Evolutionary conservation across 1,139 yeast species (phyloP).

Genomic region (Blastobotrys persicus): DNA sequence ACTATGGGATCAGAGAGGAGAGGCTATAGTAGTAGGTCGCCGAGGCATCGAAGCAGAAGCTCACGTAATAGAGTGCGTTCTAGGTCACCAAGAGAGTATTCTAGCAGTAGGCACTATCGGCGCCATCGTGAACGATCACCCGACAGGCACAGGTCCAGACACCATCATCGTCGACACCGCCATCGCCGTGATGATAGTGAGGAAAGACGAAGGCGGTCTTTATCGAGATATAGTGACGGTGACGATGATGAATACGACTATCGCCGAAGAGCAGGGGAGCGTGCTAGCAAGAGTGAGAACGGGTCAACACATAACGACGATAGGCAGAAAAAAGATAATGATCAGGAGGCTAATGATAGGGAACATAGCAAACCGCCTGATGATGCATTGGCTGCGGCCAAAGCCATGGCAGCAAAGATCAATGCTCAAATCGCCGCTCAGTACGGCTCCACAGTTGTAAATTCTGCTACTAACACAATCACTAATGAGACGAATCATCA

Average conservation of each 20-base stretch:
- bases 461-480: not conserved
- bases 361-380: not conserved
- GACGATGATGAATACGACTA: too few relatives aligned
- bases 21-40: slow-evolving; percentile 1
- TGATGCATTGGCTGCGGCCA: slow-evolving; percentile 6
- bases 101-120: not conserved
- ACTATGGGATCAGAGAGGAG: not conserved
- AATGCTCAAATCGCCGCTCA: slow-evolving; percentile 5
- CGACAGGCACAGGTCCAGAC: slow-evolving; percentile 3
- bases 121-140: not conserved
- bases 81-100: slow-evolving; percentile 4
- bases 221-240: too few relatives aligned
- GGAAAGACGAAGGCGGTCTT: not conserved
- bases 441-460: slow-evolving; percentile 1
- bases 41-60: slow-evolving; percentile 8
- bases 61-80: slow-evolving; percentile 3
- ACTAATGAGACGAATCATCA: not conserved
- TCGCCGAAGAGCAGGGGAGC: too few relatives aligned
- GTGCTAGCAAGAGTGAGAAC: too few relatives aligned
- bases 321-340: too few relatives aligned
- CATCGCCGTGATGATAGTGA: not conserved
- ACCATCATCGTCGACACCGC: not conserved
- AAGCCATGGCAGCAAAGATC: slow-evolving; percentile 6
- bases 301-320: too few relatives aligned
- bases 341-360: not conserved